Evolutionary conservation across 2,329 filamentous ascomycete genomes (phyloP).

Genomic region (Cladophialophora exuberans): DNA sequence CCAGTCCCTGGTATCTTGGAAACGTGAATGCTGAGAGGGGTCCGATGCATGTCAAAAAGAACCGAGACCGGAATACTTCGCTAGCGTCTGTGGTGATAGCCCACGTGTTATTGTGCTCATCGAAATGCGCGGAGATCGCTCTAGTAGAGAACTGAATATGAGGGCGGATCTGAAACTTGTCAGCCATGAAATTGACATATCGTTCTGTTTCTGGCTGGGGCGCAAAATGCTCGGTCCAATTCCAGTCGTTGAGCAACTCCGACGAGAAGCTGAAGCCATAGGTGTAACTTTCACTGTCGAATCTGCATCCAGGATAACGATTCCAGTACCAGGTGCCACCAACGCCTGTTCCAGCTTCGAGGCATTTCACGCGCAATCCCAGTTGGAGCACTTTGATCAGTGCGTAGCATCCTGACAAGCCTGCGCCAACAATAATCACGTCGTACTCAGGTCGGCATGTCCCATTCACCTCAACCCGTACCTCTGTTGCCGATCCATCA

Average conservation of each 20-base stretch:
- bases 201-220: conserved; percentile 35
- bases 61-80: conserved; percentile 41
- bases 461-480: too few species aligned
- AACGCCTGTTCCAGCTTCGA: conserved; percentile 6
- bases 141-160: conserved; percentile 49
- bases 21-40: conserved; percentile 61
- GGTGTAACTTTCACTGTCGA: conserved; percentile 41
- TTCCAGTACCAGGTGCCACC: conserved; percentile 20
- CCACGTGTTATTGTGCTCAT: conserved; percentile 45
- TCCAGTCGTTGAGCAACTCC: conserved; percentile 33
- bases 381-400: conserved; percentile 38
- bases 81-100: conserved; percentile 47
- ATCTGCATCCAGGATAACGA: conserved; percentile 34
- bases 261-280: conserved; percentile 37
- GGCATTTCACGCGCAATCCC: conserved; percentile 42
- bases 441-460: too few species aligned
- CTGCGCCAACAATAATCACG: conserved; percentile 61
- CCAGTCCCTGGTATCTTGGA: conserved; percentile 60
- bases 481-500: too few species aligned
- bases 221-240: conserved; percentile 29
- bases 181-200: conserved; percentile 53
- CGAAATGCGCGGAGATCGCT: conserved; percentile 46
- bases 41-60: conserved; percentile 52
- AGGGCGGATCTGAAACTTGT: conserved; percentile 47
- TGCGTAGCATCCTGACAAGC: conserved; percentile 52